phyloP scores from a whole-genome alignment of 208 protist species.

The Crithidia fasciculata region DNA sequence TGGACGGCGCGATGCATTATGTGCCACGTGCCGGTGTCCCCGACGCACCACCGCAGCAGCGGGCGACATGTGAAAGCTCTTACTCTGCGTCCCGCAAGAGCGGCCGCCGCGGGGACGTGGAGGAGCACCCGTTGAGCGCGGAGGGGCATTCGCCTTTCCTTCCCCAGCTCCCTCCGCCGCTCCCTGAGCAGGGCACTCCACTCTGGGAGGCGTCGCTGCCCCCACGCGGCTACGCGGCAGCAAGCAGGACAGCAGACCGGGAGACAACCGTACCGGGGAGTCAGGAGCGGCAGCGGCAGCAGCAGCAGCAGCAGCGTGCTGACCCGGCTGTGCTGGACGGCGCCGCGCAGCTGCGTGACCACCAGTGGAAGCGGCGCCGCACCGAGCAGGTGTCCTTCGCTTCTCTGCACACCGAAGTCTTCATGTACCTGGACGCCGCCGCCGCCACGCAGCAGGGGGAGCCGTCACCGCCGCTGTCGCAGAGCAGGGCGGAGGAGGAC shows the following conservation, averaged over 20 bases:
- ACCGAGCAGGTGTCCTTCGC: slow-evolving; percentile 34
- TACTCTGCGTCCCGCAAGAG: slow-evolving; percentile 13
- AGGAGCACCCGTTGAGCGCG: background rate
- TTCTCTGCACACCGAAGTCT: slow-evolving; percentile 39
- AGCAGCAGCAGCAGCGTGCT: background rate
- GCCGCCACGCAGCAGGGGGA: slow-evolving; percentile 8
- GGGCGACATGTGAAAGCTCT: background rate
- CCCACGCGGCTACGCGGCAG: slow-evolving; percentile 19
- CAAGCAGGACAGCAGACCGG: slow-evolving; percentile 6
- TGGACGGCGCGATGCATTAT: no score
- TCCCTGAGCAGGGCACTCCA: background rate
- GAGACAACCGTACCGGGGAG: background rate
- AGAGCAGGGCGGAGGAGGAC: slow-evolving; percentile 16
- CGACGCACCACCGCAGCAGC: no score
- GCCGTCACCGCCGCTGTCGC: background rate
- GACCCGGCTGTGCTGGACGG: no score
- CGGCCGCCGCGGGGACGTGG: background rate
- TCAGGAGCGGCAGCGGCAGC: background rate
- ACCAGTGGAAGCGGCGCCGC: slow-evolving; percentile 32
- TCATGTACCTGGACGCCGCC: slow-evolving; percentile 48
- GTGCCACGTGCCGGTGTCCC: no score
- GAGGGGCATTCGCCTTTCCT: background rate
- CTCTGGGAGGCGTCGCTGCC: slow-evolving; percentile 19
- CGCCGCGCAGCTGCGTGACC: background rate
- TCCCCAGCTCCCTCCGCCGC: background rate